Conservation (phyloP, 106 monocot species). For the Platanthera zijinensis region DNA sequence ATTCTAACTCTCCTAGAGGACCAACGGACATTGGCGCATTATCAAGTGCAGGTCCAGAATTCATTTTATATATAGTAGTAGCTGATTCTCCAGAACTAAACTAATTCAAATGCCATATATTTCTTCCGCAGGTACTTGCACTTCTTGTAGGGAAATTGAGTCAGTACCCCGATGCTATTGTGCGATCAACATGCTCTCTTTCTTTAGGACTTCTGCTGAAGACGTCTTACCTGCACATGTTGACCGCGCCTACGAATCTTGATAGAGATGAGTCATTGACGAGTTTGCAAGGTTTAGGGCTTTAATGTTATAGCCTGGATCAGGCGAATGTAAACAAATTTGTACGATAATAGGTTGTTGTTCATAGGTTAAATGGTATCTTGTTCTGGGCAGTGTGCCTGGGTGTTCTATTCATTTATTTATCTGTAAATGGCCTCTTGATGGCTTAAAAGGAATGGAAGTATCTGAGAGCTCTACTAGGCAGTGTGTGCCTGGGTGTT, state of each 20-base stretch:
- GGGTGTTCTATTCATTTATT: neutral
- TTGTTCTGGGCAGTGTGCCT: no score
- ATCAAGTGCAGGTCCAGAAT: constrained; percentile 56
- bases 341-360: neutral
- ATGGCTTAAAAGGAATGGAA: no score
- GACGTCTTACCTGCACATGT: constrained; percentile 37
- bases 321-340: neutral
- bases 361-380: neutral
- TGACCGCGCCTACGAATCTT: constrained; percentile 14
- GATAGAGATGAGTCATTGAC: constrained; percentile 42
- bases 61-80: neutral
- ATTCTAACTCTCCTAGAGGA: constrained; percentile 68
- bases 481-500: no score
- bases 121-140: constrained; percentile 54
- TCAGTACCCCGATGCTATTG: constrained; percentile 58
- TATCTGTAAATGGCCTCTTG: neutral
- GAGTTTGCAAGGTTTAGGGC: constrained; percentile 24
- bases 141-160: constrained; percentile 54
- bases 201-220: constrained; percentile 65
- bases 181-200: constrained; percentile 72
- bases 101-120: neutral
- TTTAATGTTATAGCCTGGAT: neutral
- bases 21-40: constrained; percentile 56
- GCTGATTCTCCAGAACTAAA: neutral
- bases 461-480: no score